Conservation (phyloP, 176 grass and related monocot genomes). For the Metroxylon sagu region DNA sequence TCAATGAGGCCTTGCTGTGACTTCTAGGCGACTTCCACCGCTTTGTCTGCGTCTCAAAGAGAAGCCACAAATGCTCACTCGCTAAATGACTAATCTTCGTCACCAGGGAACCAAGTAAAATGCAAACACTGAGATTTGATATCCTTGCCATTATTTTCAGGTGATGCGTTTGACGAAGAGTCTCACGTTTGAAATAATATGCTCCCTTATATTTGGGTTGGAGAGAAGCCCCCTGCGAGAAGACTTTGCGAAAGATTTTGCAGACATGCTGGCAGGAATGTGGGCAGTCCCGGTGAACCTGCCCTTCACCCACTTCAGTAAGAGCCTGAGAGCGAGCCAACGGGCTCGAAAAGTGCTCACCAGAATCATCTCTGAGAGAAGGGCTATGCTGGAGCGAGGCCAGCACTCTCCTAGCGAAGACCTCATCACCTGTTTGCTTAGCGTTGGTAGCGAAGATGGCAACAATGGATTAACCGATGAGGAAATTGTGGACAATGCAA, state of each 20-base stretch:
- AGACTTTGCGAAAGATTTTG: slow-evolving; percentile 23
- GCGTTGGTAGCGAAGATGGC: slow-evolving; percentile 4
- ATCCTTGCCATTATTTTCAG: not conserved
- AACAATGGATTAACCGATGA: slow-evolving; percentile 19
- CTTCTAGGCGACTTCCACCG: no score
- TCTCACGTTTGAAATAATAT: slow-evolving; percentile 45
- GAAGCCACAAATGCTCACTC: no score
- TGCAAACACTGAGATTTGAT: no score
- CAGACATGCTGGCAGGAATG: slow-evolving; percentile 27
- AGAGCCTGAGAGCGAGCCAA: not conserved
- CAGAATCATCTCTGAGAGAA: slow-evolving; percentile 20
- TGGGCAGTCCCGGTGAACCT: slow-evolving; percentile 40
- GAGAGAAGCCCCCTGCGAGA: not conserved
- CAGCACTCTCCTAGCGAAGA: slow-evolving; percentile 6
- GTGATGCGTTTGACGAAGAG: slow-evolving; percentile 43
- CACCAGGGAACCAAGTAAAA: no score
- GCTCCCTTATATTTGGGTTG: slow-evolving; percentile 31
- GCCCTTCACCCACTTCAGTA: slow-evolving; percentile 38
- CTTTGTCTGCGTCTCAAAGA: no score
- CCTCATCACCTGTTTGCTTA: slow-evolving; percentile 30
- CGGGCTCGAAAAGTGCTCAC: slow-evolving; percentile 11
- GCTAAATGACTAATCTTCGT: no score
- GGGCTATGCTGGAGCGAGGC: slow-evolving; percentile 12
- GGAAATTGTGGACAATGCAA: slow-evolving; percentile 45
- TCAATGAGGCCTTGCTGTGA: no score